phyloP scores from a whole-genome alignment of 805 yeast genomes.

The Wickerhamiella vanderwaltii region DNA sequence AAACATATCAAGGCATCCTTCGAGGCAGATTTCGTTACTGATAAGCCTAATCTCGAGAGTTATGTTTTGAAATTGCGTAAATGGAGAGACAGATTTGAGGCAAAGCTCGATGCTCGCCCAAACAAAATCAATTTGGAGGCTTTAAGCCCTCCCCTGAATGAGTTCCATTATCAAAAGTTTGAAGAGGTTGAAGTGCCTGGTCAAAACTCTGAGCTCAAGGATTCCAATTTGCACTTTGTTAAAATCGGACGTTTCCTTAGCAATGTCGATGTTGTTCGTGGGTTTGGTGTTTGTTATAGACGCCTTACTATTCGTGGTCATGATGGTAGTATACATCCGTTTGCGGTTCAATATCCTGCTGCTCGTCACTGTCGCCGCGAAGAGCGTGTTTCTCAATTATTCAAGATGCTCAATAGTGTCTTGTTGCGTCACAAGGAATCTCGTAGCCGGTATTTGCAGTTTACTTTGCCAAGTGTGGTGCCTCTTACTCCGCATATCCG shows the following conservation, averaged over 20 bases:
- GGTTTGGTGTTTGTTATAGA: conserved; percentile 81
- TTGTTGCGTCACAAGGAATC: conserved; percentile 74
- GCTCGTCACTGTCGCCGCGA: conserved; percentile 96
- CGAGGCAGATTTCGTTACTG: conserved; percentile 76
- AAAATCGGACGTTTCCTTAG: conserved; percentile 91
- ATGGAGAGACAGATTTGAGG: conserved; percentile 91
- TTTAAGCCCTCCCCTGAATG: conserved; percentile 87
- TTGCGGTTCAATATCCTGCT: conserved; percentile 95
- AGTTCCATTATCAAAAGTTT: conserved; percentile 95
- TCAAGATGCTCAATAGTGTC: conserved; percentile 76
- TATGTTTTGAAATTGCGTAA: conserved; percentile 71
- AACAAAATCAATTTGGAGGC: conserved; percentile 73
- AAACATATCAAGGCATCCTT: conserved; percentile 80
- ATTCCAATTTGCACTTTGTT: conserved; percentile 77
- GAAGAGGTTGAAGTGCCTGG: conserved; percentile 98
- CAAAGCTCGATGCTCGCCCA: conserved; percentile 75
- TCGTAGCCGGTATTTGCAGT: conserved; percentile 69
- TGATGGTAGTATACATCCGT: conserved; percentile 83
- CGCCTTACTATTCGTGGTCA: conserved; percentile 83
- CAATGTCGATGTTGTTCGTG: conserved; percentile 74
- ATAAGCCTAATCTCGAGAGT: conserved; percentile 78
- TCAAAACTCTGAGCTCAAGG: conserved; percentile 80
- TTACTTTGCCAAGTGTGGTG: conserved; percentile 82
- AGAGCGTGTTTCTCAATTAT: conserved; percentile 83
- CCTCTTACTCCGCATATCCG: conserved; percentile 93